A percentile compares a stretch with the other conserved stretches of the same genome.
phyloP scores from a whole-genome alignment of 1,139 yeast genomes.

The Pichia sp. region DNA sequence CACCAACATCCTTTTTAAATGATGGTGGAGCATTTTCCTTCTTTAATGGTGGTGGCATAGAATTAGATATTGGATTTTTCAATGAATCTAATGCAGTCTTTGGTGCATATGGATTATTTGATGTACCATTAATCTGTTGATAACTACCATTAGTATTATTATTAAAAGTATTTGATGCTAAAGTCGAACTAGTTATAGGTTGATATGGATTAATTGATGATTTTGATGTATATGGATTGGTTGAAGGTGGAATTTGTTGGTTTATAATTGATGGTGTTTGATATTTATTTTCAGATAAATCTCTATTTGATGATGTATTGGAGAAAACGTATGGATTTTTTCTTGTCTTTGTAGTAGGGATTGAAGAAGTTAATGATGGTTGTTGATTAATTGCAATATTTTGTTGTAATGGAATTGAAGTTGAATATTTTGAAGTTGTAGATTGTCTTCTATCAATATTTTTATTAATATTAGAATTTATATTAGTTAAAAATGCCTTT shows the following conservation, averaged over 20 bases:
- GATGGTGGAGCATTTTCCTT: conserved; percentile 30
- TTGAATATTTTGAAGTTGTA: not conserved
- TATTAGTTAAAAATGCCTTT: conserved; percentile 40
- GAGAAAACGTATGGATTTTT: conserved; percentile 3
- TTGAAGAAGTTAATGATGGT: too few species aligned
- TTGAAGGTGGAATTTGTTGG: not conserved
- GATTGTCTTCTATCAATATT: not conserved
- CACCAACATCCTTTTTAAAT: conserved; percentile 61
- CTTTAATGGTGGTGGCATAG: conserved; percentile 20
- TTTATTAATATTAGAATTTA: not conserved
- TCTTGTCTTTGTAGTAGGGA: not conserved
- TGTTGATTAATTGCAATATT: not conserved
- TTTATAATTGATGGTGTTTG: not conserved
- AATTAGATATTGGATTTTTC: conserved; percentile 17
- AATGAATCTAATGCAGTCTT: conserved; percentile 29
- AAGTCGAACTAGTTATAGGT: not conserved
- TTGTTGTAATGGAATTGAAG: not conserved
- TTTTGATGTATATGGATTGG: not conserved
- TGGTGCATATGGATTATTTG: conserved; percentile 27
- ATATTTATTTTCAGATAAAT: not conserved
- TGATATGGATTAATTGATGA: not conserved
- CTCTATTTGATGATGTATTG: not conserved
- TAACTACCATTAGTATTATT: too few species aligned
- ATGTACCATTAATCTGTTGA: too few species aligned
- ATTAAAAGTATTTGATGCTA: too few species aligned